Evolutionary conservation across 352 stramenopile genomes (phyloP), one percentile per base, ranked within the genome.

Genomic region (Globisporangium iwayamae): DNA sequence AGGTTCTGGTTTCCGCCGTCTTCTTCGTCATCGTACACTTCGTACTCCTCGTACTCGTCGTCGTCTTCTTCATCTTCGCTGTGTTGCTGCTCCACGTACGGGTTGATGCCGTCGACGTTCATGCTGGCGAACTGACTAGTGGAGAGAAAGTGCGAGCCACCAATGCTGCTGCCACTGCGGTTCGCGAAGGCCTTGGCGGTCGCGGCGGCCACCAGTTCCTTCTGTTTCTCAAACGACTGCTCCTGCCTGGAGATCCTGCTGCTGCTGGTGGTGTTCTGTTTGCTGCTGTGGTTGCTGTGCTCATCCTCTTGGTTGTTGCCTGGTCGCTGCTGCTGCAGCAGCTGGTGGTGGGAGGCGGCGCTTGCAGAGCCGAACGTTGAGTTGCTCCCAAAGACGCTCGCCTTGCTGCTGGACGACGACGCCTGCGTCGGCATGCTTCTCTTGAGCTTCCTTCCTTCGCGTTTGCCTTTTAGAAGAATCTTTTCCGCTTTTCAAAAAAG

Each of bases 11-110:
- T 71, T 20, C 16, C 43, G 32, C 38, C 66, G 8, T 39, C 36
- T 4, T 56, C 41, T 11, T 71, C 64, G 4, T 72, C 55, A 5
- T 72, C 63, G 9, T 69, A 28, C 6, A 52, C 32, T 53, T 64
- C 62, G 10, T 56, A 65, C 1, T 72, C 69, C 4, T 57, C 69
- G 39, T 78, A 67, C 18, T 82, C 73, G 43, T 72, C 77, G 0
- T 71, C 70, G 4, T 75, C 69, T 18, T 75, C 59, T 16, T 76
- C 61, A 22, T 59, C 66, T 5, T 34, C 56, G 34, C 53, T 68
- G 4, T 58, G 10, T 22, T 75, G 71, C 39, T 67, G 65, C 62
- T 86, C 77, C 60, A 86, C 77, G 30, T 81, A 86, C 6, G 77
- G 77, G 48, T 86, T 83, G 30, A 82, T 72, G 8, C 72, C 63